A percentile compares a stretch with the other conserved stretches of the same genome.
Evolutionary conservation across 495 filamentous ascomycete genomes (phyloP).

Genomic region (Penicillium bovifimosum): DNA sequence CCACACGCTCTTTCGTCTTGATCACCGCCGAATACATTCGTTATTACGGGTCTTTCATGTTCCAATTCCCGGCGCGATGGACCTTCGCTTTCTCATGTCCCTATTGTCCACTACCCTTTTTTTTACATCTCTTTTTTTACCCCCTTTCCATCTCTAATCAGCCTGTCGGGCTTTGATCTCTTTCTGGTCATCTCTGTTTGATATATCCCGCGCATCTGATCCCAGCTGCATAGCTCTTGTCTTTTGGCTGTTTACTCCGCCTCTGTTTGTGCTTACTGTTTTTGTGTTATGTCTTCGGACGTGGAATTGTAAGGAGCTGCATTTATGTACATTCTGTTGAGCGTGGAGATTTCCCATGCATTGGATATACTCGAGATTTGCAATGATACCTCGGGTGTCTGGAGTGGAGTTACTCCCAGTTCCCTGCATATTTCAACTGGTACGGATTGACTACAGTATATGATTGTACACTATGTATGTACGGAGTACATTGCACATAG

Average conservation of each 20-base stretch:
- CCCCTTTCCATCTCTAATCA: constrained; percentile 6
- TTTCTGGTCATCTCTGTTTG: constrained; percentile 16
- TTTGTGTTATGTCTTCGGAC: background rate
- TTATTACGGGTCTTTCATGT: constrained; percentile 18
- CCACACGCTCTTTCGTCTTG: constrained; percentile 1
- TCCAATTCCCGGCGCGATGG: constrained; percentile 24
- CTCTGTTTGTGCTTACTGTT: background rate
- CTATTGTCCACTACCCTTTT: constrained; percentile 19
- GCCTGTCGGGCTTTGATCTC: constrained; percentile 12
- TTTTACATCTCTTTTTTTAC: background rate
- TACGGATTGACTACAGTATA: background rate
- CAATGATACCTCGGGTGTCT: constrained; percentile 5
- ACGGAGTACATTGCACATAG: background rate
- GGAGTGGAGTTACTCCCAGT: background rate
- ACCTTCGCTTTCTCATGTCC: constrained; percentile 25
- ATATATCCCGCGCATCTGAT: constrained; percentile 27
- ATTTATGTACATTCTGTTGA: constrained; percentile 8
- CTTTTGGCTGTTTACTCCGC: background rate
- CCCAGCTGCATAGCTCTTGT: constrained; percentile 12
- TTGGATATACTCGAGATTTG: constrained; percentile 8
- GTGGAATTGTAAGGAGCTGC: constrained; percentile 2
- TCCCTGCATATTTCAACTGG: background rate
- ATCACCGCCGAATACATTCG: constrained; percentile 20
- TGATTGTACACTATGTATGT: no score
- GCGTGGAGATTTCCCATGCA: constrained; percentile 4